phyloP scores from a whole-genome alignment of 2,329 filamentous ascomycete species.

The Fusarium continuum region DNA sequence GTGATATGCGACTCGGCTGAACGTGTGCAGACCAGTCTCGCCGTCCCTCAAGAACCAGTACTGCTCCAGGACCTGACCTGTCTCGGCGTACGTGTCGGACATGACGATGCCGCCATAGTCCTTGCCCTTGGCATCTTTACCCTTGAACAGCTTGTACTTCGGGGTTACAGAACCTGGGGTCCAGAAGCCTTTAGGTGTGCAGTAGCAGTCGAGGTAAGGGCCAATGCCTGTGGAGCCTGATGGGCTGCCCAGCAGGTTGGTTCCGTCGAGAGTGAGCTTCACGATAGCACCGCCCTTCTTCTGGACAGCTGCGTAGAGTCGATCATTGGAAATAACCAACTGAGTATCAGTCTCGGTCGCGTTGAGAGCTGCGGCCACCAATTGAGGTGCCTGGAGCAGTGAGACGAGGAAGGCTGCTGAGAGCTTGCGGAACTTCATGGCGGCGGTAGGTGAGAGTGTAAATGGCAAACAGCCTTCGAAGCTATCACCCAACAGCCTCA shows the following conservation, averaged over 20 bases:
- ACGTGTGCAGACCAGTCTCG: slow-evolving; percentile 70
- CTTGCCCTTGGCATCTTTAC: slow-evolving; percentile 58
- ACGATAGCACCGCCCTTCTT: slow-evolving; percentile 52
- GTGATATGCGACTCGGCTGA: slow-evolving; percentile 67
- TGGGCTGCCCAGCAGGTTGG: slow-evolving; percentile 60
- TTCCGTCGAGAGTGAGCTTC: slow-evolving; percentile 49
- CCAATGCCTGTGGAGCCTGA: slow-evolving; percentile 56
- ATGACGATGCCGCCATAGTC: slow-evolving; percentile 67
- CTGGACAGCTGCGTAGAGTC: slow-evolving; percentile 49
- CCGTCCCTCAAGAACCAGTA: slow-evolving; percentile 72
- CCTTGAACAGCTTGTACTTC: slow-evolving; percentile 56
- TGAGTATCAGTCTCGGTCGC: slow-evolving; percentile 49
- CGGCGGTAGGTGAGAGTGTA: background rate
- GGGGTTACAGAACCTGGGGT: slow-evolving; percentile 62
- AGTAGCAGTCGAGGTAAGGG: slow-evolving; percentile 72
- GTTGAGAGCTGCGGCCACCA: slow-evolving; percentile 42
- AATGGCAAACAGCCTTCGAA: background rate
- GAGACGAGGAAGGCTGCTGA: slow-evolving; percentile 30
- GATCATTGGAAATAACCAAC: slow-evolving; percentile 51
- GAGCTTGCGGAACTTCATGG: slow-evolving; percentile 40
- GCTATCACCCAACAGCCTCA: slow-evolving; percentile 2
- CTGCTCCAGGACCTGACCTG: slow-evolving; percentile 68
- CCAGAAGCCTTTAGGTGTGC: slow-evolving; percentile 66
- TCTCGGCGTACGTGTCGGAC: slow-evolving; percentile 65
- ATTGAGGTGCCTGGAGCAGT: slow-evolving; percentile 37